Base-by-base conservation (phyloP, 1,139 yeast species). In the Pichia cactophila region DNA sequence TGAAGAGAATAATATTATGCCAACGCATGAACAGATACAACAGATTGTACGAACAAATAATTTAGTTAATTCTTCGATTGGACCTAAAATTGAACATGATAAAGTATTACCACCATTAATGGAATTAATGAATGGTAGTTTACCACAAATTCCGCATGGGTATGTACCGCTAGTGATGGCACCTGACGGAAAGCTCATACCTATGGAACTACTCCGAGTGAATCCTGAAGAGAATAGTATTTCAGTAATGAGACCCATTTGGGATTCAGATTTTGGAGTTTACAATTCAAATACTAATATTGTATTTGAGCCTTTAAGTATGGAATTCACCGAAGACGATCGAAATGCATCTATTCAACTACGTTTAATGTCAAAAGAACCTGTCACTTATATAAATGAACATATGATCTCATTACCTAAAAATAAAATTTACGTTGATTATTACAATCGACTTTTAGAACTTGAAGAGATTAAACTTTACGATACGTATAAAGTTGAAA, bases 81-180 rank as follows among this genome's bases (percentile, higher is more conserved):
- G 35, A 31, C 5, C 23, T 17, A 35, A 35, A 35, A 35, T 35
- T 35, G 28, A 39, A 14, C 17, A 26, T 26, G 31, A 41, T 7
- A 20, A 26, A 14, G 26, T 17, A 14, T n/a, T 44, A 14, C 58
- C 60, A 9, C 45, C 53, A 12, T 51, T 55, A 38, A 49, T 55
- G 10, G 53, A 55, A 11, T 41, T 56, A 16, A 55, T 58, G 5
- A 23, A 29, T 14, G 33, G 23, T 7, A 59, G 56, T 2, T 41
- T 56, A 23, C 61, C 62, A 1, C 47, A 53, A 8, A 52, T 61
- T 14, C 63, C 62, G 0, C 45, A 51, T 14, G 64, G 63, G 1
- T 61, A 54, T 45, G 49, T 60, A 11, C 65, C 64, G 2, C 53
- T 61, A 41, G 52, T 61, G 52, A 60, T 61, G 64, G 56, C 65